Base-by-base conservation (phyloP, 1,284 basidiomycete genomes). In the Takashimella tepidaria region DNA sequence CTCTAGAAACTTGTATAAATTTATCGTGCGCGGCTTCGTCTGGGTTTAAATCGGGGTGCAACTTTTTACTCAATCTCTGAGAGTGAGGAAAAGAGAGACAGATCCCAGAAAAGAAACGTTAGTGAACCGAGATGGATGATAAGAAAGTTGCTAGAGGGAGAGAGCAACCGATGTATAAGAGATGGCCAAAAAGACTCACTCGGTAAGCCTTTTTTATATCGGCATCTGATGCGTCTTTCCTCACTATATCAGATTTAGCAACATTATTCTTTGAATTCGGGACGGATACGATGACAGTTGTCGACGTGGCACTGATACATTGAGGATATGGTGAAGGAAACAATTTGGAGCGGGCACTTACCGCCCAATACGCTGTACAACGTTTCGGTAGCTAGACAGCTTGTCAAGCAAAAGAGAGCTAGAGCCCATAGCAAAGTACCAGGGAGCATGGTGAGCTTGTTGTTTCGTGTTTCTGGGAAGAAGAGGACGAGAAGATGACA, bases 21-120 rank as follows among this genome's bases (percentile, higher is more conserved):
- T 82, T 87, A 60, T 84, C 83, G 70, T 91, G 87, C 21, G 91
- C 87, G 12, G 79, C 84, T 56, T 84, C 81, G 12, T 89, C 88
- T 62, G 86, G 87, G 75, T 93, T 96, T 79, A 93, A 93, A 78
- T 97, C 92, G 0, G 92, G 92, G 70, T 96, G 92, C 60, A 83
- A 89, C 76, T 86, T 89, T 66, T 85, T 87, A 75, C 89, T 92
- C 46, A 95, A 79, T 70, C 84, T 86, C 76, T 92, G 57, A 8
- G 21, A 46, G 3, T 3, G 47, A 37, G 8, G 41, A 53, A 54
- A 27, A 58, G 41, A 20, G n/a, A n/a, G n/a, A n/a, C n/a, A n/a
- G n/a, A n/a, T n/a, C n/a, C n/a, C n/a, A n/a, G n/a, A n/a, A n/a
- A n/a, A n/a, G n/a, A n/a, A n/a, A n/a, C n/a, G n/a, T n/a, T n/a